Evolutionary conservation across 75 land plant species (phyloP).

Genomic region (Azolla pinnata): DNA sequence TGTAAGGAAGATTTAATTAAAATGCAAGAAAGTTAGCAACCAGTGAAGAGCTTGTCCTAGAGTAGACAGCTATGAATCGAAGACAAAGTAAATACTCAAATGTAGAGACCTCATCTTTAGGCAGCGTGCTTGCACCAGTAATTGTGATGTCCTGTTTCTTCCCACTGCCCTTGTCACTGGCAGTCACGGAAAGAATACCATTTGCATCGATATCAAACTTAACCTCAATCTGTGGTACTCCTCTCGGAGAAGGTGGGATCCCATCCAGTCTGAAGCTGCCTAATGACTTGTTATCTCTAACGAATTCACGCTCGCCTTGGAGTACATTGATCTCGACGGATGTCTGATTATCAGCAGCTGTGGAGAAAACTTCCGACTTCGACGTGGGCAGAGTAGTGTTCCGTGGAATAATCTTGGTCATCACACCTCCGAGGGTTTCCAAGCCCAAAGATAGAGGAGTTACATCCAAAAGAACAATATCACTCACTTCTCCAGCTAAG

Average conservation of each 20-base stretch:
- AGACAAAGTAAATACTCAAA: background rate
- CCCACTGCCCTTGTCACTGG: constrained; percentile 62
- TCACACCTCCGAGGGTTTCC: constrained; percentile 72
- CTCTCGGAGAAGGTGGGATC: constrained; percentile 70
- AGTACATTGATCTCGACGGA: constrained; percentile 69
- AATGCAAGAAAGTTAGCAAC: background rate
- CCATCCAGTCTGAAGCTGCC: constrained; percentile 75
- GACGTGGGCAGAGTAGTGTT: constrained; percentile 75
- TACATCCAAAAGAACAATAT: constrained; percentile 67
- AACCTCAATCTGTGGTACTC: constrained; percentile 71
- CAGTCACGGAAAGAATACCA: constrained; percentile 63
- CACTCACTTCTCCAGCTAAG: constrained; percentile 73
- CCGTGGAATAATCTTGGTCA: constrained; percentile 69
- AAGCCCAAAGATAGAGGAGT: constrained; percentile 68
- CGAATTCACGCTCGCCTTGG: constrained; percentile 81
- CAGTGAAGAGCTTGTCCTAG: background rate
- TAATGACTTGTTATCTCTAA: constrained; percentile 67
- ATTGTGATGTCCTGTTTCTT: constrained; percentile 80
- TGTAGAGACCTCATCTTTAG: constrained; percentile 62
- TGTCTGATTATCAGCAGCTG: constrained; percentile 74
- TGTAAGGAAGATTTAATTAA: constrained; percentile 12
- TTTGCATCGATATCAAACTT: constrained; percentile 77
- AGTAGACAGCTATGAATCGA: background rate
- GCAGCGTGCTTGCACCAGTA: constrained; percentile 81
- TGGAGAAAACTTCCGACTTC: constrained; percentile 73